Evolutionary conservation across 2,329 filamentous ascomycete species (phyloP).

Genomic region (Tolypocladium pustulatum): DNA sequence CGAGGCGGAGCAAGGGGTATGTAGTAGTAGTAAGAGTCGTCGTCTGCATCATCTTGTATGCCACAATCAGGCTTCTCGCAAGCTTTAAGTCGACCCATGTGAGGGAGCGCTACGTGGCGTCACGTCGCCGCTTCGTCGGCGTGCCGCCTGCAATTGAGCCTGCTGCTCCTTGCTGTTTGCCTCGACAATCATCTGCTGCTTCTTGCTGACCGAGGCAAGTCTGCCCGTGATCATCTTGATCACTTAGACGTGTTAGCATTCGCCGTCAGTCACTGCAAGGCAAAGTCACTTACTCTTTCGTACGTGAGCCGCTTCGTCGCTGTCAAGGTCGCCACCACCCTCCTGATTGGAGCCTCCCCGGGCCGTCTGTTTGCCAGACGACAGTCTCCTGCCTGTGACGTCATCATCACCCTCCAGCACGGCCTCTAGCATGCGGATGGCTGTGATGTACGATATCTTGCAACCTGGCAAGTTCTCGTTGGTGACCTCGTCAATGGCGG

Average conservation of each 20-base stretch:
- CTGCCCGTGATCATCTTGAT: slow-evolving; percentile 52
- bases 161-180: slow-evolving; percentile 38
- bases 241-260: slow-evolving; percentile 31
- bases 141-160: slow-evolving; percentile 28
- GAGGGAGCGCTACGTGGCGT: slow-evolving; percentile 44
- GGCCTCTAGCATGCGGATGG: slow-evolving; percentile 89
- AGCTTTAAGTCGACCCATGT: slow-evolving; percentile 26
- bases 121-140: slow-evolving; percentile 44
- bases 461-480: slow-evolving; percentile 81
- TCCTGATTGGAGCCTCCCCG: slow-evolving; percentile 22
- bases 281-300: slow-evolving; percentile 50
- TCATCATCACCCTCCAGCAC: slow-evolving; percentile 77
- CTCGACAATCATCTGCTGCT: slow-evolving; percentile 50
- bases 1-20: slow-evolving; percentile 1
- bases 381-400: slow-evolving; percentile 19
- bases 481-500: slow-evolving; percentile 91
- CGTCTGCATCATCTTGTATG: background rate
- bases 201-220: slow-evolving; percentile 46
- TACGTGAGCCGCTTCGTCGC: slow-evolving; percentile 63
- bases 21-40: background rate
- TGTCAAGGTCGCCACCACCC: slow-evolving; percentile 40
- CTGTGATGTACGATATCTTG: slow-evolving; percentile 86
- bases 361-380: slow-evolving; percentile 29
- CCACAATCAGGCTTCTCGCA: background rate
- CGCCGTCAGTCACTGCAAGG: background rate